Evolutionary conservation across 768 basidiomycete species (phyloP), one percentile per base, ranked within the genome.

Genomic region (Cystofilobasidium ferigula): DNA sequence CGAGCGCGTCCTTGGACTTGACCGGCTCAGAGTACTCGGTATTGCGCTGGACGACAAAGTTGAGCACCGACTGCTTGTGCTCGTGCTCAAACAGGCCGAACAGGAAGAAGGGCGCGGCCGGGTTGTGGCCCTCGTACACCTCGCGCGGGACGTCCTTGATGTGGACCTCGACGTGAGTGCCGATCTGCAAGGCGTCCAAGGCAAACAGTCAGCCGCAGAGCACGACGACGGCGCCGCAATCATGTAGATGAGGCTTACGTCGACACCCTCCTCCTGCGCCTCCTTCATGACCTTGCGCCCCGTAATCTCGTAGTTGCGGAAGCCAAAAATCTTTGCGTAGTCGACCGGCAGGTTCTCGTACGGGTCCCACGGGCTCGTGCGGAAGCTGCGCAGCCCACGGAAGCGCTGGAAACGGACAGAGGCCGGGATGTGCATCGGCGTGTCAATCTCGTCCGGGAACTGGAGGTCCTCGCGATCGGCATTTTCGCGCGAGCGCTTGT

Each of bases 391-490:
- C 77, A 99, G 76, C 10, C 94, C 94, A 65, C 94, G 85, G 75
- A 85, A 99, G 57, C 93, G 83, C 72, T 90, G 89, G 78, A 98
- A 98, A 14, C 95, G 84, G 13, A 81, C 81, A 22, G 82, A 79
- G 3, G 93, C 93, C 1, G 88, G 78, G 13, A 85, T 78, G 64
- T 97, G 87, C 69, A 84, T 83, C 0, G 94, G 94, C 0, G 95
- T 98, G 71, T 98, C 93, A 14, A 94, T 81, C 75, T 99, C 94
- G 72, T 99, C 94, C 0, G 94, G 94, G 77, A 97, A 99, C n/a
- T 82, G 80, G 30, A 83, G 76, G 70, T 95, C 88, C 59, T 89
- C 86, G 42, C 84, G 82, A 71, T 89, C 88, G 76, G 89, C 87
- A 22, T 83, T 81, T 60, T 83, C 80, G 62, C 85, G 84, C 48